Evolutionary conservation across 495 filamentous ascomycete genomes (phyloP), one percentile per base, ranked within the genome.

Genomic region (Xylaria scruposa): DNA sequence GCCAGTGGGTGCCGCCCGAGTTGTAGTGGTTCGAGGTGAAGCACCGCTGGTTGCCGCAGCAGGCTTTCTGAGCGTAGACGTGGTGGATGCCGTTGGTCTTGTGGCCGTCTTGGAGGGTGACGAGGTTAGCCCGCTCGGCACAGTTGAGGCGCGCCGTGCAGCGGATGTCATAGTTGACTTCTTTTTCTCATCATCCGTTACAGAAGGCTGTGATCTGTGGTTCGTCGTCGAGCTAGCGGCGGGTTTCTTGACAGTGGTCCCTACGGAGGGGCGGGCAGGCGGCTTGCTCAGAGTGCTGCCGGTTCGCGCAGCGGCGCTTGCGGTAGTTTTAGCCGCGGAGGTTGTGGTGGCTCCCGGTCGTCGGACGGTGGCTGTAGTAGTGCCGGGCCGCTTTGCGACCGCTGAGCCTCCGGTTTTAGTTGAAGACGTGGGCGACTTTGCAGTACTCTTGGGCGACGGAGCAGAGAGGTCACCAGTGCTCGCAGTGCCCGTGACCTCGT

Each of bases 171-270:
- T 75, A n/a, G 77, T 79, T 5, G 79, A 74, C 33, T 74, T 75
- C 77, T 82, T 85, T 76, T 82, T 84, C 68, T 86, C 85, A 60
- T 86, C 84, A 60, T 86, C 85, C 19, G 84, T 83, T 19, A 82
- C 74, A 31, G 84, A 86, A 4, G 84, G 80, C 19, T 81, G 82
- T 0, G 83, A 78, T 49, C 80, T 80, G 67, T 86, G 85, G 31
- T 75, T 75, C 7, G 68, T 67, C 31, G 77, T 67, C 12, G 81
- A 74, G n/a, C 81, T 62, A 21, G 81, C 76, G 15, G 78, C 63
- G n/a, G 83, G 80, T 58, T 81, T 82, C 75, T 78, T 84, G 17
- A 79, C 67, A 7, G 78, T 71, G 12, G 78, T 71, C 7, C 80
- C 76, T 1, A 72, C 67, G 21, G 81, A 66, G 29, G 81, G 79